Evolutionary conservation across 441 rosid genomes (phyloP).

Genomic region (Gossypium lobatum): DNA sequence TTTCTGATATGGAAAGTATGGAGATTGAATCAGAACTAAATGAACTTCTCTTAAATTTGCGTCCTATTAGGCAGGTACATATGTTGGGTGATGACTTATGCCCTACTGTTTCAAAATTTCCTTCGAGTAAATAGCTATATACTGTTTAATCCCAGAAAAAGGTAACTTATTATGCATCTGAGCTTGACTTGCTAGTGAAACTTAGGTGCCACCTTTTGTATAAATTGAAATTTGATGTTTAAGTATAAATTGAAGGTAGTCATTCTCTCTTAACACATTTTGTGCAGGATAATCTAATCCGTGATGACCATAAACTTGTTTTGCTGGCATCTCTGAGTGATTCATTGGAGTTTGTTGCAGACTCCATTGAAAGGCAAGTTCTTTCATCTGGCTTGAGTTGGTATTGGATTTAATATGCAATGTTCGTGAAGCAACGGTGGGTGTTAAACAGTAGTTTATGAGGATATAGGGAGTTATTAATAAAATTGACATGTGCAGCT

Average conservation of each 20-base stretch:
- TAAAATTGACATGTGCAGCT: background rate
- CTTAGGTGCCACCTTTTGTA: background rate
- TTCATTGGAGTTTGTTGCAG: slow-evolving; percentile 94
- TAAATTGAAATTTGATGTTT: slow-evolving; percentile 4
- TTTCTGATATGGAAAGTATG: slow-evolving; percentile 45
- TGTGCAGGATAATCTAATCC: slow-evolving; percentile 90
- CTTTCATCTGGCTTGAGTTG: slow-evolving; percentile 6
- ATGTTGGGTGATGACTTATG: background rate
- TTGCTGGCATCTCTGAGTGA: slow-evolving; percentile 95
- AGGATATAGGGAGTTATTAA: background rate
- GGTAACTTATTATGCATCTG: background rate
- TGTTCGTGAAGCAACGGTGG: slow-evolving; percentile 4
- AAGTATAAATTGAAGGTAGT: background rate
- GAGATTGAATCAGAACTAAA: slow-evolving; percentile 65
- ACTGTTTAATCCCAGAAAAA: background rate
- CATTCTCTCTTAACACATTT: background rate
- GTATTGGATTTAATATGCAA: background rate
- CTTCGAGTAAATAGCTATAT: background rate
- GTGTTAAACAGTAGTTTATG: background rate
- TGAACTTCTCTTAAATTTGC: slow-evolving; percentile 64
- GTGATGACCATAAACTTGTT: slow-evolving; percentile 88
- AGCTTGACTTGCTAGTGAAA: slow-evolving; percentile 1
- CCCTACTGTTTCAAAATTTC: background rate
- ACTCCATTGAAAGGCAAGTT: slow-evolving; percentile 89
- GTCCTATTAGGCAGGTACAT: slow-evolving; percentile 82